Base-by-base conservation (phyloP, 192 early-diverging fungal genomes). In the Backusella sp. region DNA sequence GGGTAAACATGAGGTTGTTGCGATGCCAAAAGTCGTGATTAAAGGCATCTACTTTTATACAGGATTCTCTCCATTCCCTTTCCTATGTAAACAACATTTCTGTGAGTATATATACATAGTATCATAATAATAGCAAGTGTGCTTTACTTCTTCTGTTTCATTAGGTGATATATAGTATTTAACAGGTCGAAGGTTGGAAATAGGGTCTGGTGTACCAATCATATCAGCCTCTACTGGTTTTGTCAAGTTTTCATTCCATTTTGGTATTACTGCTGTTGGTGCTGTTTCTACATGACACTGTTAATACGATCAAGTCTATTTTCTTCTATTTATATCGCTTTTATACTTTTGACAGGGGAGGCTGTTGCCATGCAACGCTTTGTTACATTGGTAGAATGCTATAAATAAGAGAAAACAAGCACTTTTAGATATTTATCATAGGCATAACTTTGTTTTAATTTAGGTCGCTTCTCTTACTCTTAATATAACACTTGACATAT, bases 21-120 rank as follows among this genome's bases (percentile, higher is more conserved):
- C 62, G 77, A n/a, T 80, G 77, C 88, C 88, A 89, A 76, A 89
- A 89, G 44, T 84, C 73, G 56, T 87, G 84, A 46, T 89, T 87
- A 56, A 85, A 89, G 5, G 78, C 76, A 73, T 88, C 88, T 21
- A 86, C 85, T 28, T 80, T 74, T 72, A 86, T 79, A 32, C 84
- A 65, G 28, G 76, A 49, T 44, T 85, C 78, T 12, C 88, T 79
- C 80, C 87, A 86, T 21, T 77, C 72, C 12, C 72, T 76, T 37
- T 89, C 88, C 79, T 84, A 36, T 11, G 7, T 39, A 39, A 39
- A 12, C 66, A 39, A 12, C 66, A 23, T 34, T 44, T 28, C 4
- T 66, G 46, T 49, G 6, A n/a, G 59, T 49, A 70, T 34, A 19
- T 70, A 26, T 35, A 15, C 32, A 9, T 11, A 12, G 37, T 39